Conservation (phyloP, 306 rosid genomes). For the Bauhinia variegata region DNA sequence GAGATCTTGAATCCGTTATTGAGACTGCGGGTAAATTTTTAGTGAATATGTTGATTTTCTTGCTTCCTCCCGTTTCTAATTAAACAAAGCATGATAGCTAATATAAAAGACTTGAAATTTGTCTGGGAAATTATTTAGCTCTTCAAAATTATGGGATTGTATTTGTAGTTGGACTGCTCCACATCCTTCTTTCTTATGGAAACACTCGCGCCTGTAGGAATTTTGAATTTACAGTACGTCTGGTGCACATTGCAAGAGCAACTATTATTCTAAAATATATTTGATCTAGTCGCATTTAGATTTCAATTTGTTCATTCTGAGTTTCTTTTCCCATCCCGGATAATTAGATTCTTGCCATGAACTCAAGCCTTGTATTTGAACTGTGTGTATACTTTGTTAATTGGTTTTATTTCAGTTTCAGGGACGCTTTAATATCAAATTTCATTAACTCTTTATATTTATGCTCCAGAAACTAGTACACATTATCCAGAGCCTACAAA, state of each 20-base stretch:
- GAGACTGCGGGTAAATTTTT: slow-evolving; percentile 55
- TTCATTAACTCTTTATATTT: slow-evolving; percentile 19
- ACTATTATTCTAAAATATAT: neutral
- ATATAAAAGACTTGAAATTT: neutral
- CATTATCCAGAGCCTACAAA: slow-evolving; percentile 19
- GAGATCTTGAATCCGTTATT: slow-evolving; percentile 65
- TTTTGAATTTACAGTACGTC: neutral
- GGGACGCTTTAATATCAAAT: neutral
- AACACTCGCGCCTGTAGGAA: neutral
- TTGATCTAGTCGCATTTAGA: neutral
- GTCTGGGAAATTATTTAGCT: slow-evolving; percentile 10
- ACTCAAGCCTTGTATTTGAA: neutral
- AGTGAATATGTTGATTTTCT: neutral
- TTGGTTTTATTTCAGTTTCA: neutral
- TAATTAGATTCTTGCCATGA: neutral
- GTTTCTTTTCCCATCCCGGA: neutral
- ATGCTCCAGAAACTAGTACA: slow-evolving; percentile 45
- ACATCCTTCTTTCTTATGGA: neutral
- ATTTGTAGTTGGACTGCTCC: neutral
- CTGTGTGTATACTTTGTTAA: neutral
- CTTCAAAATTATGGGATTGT: neutral
- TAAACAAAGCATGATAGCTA: neutral
- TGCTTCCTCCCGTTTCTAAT: neutral
- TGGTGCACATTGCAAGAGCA: neutral
- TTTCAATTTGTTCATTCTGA: neutral